Percentiles rank a stretch among this genome's conserved stretches.
phyloP scores from a whole-genome alignment of 371 early-diverging fungal genomes.

The Phascolomyces articulosus region DNA sequence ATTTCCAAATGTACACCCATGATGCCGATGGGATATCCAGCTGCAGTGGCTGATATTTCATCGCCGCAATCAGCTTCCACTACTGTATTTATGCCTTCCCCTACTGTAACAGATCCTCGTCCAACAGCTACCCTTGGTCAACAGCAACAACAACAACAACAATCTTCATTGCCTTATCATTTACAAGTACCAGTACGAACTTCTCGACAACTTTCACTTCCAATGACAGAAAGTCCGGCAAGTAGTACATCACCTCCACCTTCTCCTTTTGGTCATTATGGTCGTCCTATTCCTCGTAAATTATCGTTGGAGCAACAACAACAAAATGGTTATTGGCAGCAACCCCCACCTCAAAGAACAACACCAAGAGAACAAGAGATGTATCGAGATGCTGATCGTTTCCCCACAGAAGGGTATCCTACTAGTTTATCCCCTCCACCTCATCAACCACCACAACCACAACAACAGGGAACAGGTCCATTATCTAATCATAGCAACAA shows the following conservation, averaged over 20 bases:
- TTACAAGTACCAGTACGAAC: not conserved
- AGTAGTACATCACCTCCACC: conserved; percentile 1
- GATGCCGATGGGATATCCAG: not conserved
- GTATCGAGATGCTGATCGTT: not conserved
- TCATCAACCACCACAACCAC: not conserved
- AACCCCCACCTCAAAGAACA: not conserved
- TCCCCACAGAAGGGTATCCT: not conserved
- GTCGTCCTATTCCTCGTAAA: not conserved
- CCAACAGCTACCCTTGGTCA: not conserved
- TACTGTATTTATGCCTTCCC: not conserved
- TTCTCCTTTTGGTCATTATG: not conserved
- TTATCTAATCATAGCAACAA: not conserved
- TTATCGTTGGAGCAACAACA: not conserved
- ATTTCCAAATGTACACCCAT: not conserved
- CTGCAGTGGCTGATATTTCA: not conserved
- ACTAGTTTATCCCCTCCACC: not conserved
- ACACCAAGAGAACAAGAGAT: not conserved
- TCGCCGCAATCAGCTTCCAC: not conserved
- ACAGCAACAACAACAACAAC: not conserved
- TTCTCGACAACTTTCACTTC: not conserved
- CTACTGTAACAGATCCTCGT: not conserved
- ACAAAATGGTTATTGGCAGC: not conserved
- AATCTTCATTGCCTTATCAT: not conserved
- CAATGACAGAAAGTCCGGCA: not conserved
- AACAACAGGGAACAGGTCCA: not conserved